A percentile compares a stretch with the other conserved stretches of the same genome.
These are phyloP conservation scores for Euphorbia pulcherrima DNA, from an alignment of 345 rosid genomes.

Conservation along the genomic window DNA sequence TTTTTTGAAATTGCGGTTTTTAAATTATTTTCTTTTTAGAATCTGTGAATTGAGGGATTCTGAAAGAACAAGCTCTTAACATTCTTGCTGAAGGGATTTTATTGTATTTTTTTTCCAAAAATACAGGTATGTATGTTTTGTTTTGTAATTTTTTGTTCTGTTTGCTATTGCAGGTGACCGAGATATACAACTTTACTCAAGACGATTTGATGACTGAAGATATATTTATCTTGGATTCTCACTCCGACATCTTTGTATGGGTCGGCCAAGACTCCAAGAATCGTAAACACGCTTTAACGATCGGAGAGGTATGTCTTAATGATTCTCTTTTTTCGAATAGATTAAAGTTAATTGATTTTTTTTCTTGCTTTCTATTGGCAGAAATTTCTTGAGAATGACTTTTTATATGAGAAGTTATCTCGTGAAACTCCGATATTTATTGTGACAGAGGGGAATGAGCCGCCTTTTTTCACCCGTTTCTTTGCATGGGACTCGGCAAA, in stretches of 20 bases:
- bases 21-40: no score
- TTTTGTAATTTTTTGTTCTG: slow-evolving; percentile 5
- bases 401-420: slow-evolving; percentile 66
- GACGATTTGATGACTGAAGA: slow-evolving; percentile 99
- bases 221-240: slow-evolving; percentile 83
- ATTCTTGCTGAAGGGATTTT: background rate
- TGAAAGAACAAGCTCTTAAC: background rate
- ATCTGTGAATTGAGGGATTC: background rate
- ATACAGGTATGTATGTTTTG: background rate
- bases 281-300: slow-evolving; percentile 57
- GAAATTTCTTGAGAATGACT: slow-evolving; percentile 80
- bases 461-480: slow-evolving; percentile 88
- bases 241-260: slow-evolving; percentile 85
- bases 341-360: slow-evolving; percentile 10
- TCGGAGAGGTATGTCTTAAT: slow-evolving; percentile 67
- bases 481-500: slow-evolving; percentile 91
- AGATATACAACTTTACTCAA: slow-evolving; percentile 82
- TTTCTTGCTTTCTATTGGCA: slow-evolving; percentile 29
- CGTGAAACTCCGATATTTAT: slow-evolving; percentile 67
- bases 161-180: slow-evolving; percentile 59
- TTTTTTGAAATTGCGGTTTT: slow-evolving; percentile 2
- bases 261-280: slow-evolving; percentile 85
- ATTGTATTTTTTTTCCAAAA: background rate
- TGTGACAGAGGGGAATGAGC: slow-evolving; percentile 85
- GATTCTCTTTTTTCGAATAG: no score